Evolutionary conservation across 257 asterid species (phyloP).

Genomic region (Solanum sejunctum): DNA sequence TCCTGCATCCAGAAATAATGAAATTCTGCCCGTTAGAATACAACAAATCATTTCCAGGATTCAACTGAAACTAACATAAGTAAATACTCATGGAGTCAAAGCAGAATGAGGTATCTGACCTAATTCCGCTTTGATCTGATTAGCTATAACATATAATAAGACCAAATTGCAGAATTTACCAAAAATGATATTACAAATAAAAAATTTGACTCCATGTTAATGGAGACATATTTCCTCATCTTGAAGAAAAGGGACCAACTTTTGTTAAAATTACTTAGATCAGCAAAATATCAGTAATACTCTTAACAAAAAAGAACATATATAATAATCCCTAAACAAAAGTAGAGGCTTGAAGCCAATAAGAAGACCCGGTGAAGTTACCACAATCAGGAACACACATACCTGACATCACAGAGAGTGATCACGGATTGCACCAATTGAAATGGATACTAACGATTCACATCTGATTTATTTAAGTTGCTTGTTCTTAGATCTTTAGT

Average conservation of each 20-base stretch:
- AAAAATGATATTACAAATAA: neutral
- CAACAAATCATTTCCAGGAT: neutral
- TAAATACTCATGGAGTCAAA: neutral
- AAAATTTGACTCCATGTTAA: neutral
- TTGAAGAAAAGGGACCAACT: neutral
- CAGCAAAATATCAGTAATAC: neutral
- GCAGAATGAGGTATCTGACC: neutral
- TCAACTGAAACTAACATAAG: neutral
- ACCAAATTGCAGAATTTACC: neutral
- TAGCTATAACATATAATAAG: neutral
- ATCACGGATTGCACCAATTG: neutral
- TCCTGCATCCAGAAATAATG: slow-evolving; percentile 22
- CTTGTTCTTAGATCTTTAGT: neutral
- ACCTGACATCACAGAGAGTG: neutral
- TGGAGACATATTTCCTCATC: neutral
- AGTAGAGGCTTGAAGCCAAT: neutral
- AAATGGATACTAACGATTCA: neutral
- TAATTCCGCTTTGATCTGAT: neutral
- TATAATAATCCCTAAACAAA: neutral
- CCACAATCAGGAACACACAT: neutral
- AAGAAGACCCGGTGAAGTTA: neutral
- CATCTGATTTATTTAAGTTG: neutral
- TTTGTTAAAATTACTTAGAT: neutral
- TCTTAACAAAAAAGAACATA: neutral
- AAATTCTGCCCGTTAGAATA: neutral